Conservation (phyloP, 148 eudicot genomes). For the Agrostemma githago region DNA sequence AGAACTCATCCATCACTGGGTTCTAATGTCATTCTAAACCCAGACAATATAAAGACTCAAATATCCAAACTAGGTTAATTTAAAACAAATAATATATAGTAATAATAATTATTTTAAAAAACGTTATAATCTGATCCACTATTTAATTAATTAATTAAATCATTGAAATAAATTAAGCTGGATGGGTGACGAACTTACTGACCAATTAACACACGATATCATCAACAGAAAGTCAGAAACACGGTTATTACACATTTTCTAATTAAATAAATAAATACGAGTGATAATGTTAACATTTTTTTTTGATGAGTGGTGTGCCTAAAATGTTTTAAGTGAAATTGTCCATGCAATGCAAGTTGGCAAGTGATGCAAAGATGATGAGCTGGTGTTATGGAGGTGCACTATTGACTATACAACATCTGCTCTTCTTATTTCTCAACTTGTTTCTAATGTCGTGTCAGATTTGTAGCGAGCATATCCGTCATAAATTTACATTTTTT, state of each 20-base stretch:
- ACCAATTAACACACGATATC: neutral
- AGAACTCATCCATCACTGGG: neutral
- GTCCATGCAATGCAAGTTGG: neutral
- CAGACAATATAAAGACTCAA: constrained; percentile 26
- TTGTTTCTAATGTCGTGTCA: neutral
- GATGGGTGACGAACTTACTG: neutral
- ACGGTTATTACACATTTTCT: neutral
- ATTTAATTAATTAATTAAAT: neutral
- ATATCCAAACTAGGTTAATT: neutral
- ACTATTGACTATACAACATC: neutral
- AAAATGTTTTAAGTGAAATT: neutral
- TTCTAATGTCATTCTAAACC: constrained; percentile 23
- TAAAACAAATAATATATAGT: neutral
- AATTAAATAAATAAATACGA: neutral
- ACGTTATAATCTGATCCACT: too few species aligned
- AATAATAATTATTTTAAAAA: too few species aligned
- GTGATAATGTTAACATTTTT: constrained; percentile 5
- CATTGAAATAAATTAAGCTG: neutral
- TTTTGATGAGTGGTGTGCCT: constrained; percentile 12
- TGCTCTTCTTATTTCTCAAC: neutral
- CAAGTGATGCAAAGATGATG: constrained; percentile 10
- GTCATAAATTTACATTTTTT: too few species aligned
- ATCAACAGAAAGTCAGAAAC: constrained; percentile 3
- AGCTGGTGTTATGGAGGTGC: constrained; percentile 31
- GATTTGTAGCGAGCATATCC: too few species aligned